Evolutionary conservation across 371 early-diverging fungal species (phyloP).

Genomic region (Nematocida displodere): DNA sequence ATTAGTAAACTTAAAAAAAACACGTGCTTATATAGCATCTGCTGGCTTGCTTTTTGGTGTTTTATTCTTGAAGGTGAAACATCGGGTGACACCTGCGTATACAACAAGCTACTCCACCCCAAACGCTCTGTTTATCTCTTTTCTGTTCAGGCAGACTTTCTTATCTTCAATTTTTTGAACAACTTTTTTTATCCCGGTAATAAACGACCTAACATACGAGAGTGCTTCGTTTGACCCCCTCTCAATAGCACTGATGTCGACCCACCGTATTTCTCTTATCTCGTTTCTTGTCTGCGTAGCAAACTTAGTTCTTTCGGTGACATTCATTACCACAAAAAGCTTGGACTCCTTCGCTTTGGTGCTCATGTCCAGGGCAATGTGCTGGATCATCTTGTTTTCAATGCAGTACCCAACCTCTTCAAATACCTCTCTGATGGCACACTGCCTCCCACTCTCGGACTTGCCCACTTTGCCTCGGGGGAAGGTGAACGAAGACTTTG

Average conservation of each 20-base stretch:
- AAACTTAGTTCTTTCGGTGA: conserved; percentile 75
- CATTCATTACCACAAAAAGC: conserved; percentile 79
- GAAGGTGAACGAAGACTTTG: conserved; percentile 81
- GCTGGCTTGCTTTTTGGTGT: no score
- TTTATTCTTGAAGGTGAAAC: no score
- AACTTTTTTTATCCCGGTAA: conserved; percentile 34
- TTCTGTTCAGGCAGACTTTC: background rate
- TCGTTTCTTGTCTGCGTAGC: conserved; percentile 83
- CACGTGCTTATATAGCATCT: no score
- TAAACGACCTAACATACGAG: conserved; percentile 25
- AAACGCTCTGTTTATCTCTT: conserved; percentile 30
- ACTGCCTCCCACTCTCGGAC: conserved; percentile 77
- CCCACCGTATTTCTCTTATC: conserved; percentile 68
- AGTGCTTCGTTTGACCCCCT: background rate
- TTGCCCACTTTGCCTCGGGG: conserved; percentile 97
- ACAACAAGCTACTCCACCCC: no score
- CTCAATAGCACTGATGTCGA: conserved; percentile 6
- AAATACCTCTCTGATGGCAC: conserved; percentile 84
- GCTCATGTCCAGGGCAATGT: conserved; percentile 35
- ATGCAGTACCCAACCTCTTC: conserved; percentile 95
- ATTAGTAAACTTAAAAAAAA: no score
- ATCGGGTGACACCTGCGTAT: no score
- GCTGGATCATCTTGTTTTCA: conserved; percentile 67
- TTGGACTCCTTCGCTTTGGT: conserved; percentile 71
- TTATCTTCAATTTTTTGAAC: conserved; percentile 6